phyloP scores from a whole-genome alignment of 129 eudicot species.

The Saposhnikovia divaricata region DNA sequence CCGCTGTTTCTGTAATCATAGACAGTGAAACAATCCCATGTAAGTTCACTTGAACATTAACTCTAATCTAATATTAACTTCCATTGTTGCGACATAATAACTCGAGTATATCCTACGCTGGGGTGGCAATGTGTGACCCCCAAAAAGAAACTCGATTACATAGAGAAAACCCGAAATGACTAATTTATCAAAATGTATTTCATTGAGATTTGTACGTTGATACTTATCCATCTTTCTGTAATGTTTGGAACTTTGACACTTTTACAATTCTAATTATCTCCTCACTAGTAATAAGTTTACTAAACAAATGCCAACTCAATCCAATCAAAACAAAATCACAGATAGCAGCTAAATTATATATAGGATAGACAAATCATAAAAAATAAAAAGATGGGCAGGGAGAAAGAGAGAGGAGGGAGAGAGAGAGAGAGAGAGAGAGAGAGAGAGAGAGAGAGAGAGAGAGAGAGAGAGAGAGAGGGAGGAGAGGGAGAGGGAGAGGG shows the following conservation, averaged over 20 bases:
- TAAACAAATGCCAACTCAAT: not conserved
- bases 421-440: not conserved
- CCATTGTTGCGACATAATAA: not conserved
- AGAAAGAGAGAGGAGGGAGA: too few species aligned
- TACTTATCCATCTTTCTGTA: too few species aligned
- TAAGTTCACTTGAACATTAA: not conserved
- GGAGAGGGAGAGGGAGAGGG: not conserved
- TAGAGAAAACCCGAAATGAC: not conserved
- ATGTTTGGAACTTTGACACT: not conserved
- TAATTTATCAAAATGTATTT: too few species aligned
- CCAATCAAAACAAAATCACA: not conserved
- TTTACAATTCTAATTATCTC: not conserved
- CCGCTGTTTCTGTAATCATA: slow-evolving; percentile 48
- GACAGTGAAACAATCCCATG: not conserved
- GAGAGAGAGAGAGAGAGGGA: not conserved
- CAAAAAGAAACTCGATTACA: not conserved
- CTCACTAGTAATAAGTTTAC: not conserved
- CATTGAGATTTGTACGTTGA: not conserved
- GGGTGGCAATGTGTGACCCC: not conserved
- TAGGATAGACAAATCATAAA: not conserved
- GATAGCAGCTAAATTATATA: not conserved
- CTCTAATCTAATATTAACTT: not conserved
- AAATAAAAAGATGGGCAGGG: not conserved
- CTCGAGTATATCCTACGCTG: not conserved
- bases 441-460: not conserved